Base-by-base conservation (phyloP, 148 eudicot species). In the Silene uniflora region DNA sequence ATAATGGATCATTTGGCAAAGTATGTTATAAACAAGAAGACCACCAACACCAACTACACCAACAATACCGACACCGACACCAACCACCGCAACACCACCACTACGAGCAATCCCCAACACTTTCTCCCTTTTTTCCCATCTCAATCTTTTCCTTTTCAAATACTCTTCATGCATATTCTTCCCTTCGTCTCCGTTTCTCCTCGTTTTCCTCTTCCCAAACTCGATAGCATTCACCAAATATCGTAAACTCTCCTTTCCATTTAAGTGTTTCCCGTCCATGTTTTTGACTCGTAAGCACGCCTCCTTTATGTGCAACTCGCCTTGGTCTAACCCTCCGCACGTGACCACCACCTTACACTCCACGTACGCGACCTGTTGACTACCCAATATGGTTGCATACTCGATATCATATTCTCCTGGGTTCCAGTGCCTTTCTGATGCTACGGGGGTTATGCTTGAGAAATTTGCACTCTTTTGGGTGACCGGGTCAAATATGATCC, bases 401-500 rank as follows among this genome's bases (percentile, higher is more conserved):
- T 76, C 74, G n/a, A 79, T 65, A 69, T 60, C 62, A 12, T 85
- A 71, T 19, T 27, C 73, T 2, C 62, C 73, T 7, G 73, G 62
- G 27, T 52, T 6, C 73, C 73, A 71, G 32, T 85, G 86, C 74
- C 77, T 72, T 71, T 77, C 72, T n/a, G 80, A 80, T 5, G 77
- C 77, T 42, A 89, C 88, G 1, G 91, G 86, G 32, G 74, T 72
- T 49, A 59, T 17, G 68, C 80, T 91, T 60, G 92, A 88, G 24
- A 91, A 23, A 46, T 89, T 91, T 0, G 77, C 87, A 0, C 89
- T 85, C 16, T 77, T 72, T 17, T 85, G 86, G 14, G 67, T 76
- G 19, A 72, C 19, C 49, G 95, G 93, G 75, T 90, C 88, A 22
- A 86, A 84, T 21, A 92, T 9, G 63, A 92, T 83, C 97, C 95